Evolutionary conservation across 768 basidiomycete species (phyloP).

Genomic region (Rhizopogon rudus): DNA sequence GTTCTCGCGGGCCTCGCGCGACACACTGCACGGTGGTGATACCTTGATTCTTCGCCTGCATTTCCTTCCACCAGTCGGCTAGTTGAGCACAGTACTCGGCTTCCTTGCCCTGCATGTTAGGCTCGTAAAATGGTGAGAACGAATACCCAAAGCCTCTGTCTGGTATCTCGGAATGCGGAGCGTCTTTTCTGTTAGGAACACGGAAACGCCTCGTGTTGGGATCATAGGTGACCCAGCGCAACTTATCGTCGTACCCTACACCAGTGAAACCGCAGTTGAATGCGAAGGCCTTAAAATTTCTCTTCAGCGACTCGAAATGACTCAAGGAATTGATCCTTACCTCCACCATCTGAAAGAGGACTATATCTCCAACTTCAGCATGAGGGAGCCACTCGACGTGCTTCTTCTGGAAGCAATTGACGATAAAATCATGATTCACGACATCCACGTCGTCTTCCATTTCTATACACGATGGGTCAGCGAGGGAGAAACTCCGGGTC

Average conservation of each 20-base stretch:
- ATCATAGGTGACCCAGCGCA: conserved; percentile 55
- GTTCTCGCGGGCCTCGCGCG: conserved; percentile 23
- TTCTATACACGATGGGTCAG: conserved; percentile 46
- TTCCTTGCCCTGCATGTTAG: conserved; percentile 30
- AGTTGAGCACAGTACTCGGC: conserved; percentile 39
- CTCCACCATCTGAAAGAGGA: conserved; percentile 48
- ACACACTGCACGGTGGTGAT: conserved; percentile 11
- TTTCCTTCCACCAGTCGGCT: conserved; percentile 46
- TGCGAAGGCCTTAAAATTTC: conserved; percentile 23
- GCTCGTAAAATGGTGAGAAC: conserved; percentile 42
- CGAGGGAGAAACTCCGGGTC: conserved; percentile 37
- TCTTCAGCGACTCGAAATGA: neutral
- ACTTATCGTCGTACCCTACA: conserved; percentile 40
- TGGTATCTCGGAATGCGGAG: conserved; percentile 28
- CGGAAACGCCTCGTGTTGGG: conserved; percentile 31
- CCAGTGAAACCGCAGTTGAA: conserved; percentile 30
- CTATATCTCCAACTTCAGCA: conserved; percentile 41
- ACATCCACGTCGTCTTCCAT: conserved; percentile 23
- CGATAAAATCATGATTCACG: conserved; percentile 4
- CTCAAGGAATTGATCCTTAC: conserved; percentile 24
- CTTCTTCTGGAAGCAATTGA: conserved; percentile 50
- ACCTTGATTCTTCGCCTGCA: conserved; percentile 18
- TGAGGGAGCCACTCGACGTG: conserved; percentile 47
- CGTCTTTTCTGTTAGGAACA: conserved; percentile 32
- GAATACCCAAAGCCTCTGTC: conserved; percentile 31